Evolutionary conservation across 441 rosid species (phyloP), one percentile per base, ranked within the genome.

Genomic region (Populus hybrid): DNA sequence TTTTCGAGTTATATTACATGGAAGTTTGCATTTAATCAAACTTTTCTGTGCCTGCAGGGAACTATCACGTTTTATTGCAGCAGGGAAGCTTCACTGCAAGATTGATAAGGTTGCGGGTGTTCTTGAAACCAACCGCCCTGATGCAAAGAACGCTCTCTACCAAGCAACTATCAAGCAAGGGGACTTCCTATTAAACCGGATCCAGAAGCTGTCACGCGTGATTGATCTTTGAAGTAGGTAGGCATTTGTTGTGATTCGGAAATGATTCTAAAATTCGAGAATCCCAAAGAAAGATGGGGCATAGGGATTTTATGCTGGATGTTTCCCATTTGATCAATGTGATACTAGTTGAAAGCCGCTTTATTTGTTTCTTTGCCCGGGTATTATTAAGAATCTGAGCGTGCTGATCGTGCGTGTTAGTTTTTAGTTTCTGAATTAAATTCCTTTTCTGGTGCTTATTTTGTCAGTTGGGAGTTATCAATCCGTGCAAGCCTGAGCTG

Each of bases 111-210:
- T 96, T 77, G 96, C 95, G 18, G 99, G 98, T 76, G 98, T 96
- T 80, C 91, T 96, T 14, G 99, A 96, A 86, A 96, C 99, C 1
- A 93, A 92, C 83, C 93, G 95, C 24, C 97, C 98, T 10, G 98
- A 96, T 85, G 97, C 95, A 10, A 94, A 96, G 91, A 96, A 96
- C 83, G 97, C 99, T 21, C 95, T 96, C 36, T 94, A 94, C 88
- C 99, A 96, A 81, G 92, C 94, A 42, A 96, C 97, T 11, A 96
- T 96, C 86, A 96, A 96, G 90, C 98, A 93, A 84, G 98, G 99
- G 6, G 98, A 96, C 84, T 93, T 96, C 90, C 82, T 96, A n/a
- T 85, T 96, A 75, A 96, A 96, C 89, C 87, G 98, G 71, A 94
- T 96, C 89, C 99, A 94, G 86, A 96, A 94, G 94, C 87, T 96